Evolutionary conservation across 352 stramenopile species (phyloP).

Genomic region (Phytophthora sansomeana): DNA sequence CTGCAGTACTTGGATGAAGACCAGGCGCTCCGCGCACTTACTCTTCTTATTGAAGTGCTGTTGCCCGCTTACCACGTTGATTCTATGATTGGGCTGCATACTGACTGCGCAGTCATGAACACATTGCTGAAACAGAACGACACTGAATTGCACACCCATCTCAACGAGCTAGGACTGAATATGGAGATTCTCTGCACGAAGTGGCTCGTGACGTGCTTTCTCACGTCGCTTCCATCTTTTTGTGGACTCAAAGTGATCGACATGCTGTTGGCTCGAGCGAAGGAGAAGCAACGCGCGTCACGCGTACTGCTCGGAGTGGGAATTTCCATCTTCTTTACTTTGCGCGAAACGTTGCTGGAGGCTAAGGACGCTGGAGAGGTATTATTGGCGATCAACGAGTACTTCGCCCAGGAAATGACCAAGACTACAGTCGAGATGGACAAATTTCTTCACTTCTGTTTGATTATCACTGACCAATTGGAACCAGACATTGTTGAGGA

Average conservation of each 20-base stretch:
- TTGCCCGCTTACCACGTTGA: constrained; percentile 84
- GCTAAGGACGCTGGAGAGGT: constrained; percentile 85
- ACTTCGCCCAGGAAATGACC: constrained; percentile 74
- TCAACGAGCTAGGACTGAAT: constrained; percentile 81
- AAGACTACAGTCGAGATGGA: constrained; percentile 79
- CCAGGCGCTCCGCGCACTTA: constrained; percentile 62
- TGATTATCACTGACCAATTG: constrained; percentile 75
- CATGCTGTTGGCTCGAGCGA: constrained; percentile 71
- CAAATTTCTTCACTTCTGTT: constrained; percentile 69
- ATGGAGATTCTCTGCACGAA: constrained; percentile 92
- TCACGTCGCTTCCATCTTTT: constrained; percentile 75
- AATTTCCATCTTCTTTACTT: constrained; percentile 82
- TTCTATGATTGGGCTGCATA: constrained; percentile 87
- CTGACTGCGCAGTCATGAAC: constrained; percentile 85
- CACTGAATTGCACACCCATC: constrained; percentile 67
- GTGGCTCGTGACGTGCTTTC: constrained; percentile 89
- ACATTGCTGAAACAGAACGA: constrained; percentile 84
- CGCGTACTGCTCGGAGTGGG: constrained; percentile 76
- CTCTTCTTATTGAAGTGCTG: constrained; percentile 78
- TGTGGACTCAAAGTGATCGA: constrained; percentile 84
- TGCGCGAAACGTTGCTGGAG: constrained; percentile 62
- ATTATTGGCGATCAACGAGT: constrained; percentile 80
- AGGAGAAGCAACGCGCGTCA: constrained; percentile 72
- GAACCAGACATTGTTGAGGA: constrained; percentile 76
- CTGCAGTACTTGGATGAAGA: constrained; percentile 77